Evolutionary conservation across 768 basidiomycete species (phyloP).

Genomic region (Naganishia vaughanmartiniae): DNA sequence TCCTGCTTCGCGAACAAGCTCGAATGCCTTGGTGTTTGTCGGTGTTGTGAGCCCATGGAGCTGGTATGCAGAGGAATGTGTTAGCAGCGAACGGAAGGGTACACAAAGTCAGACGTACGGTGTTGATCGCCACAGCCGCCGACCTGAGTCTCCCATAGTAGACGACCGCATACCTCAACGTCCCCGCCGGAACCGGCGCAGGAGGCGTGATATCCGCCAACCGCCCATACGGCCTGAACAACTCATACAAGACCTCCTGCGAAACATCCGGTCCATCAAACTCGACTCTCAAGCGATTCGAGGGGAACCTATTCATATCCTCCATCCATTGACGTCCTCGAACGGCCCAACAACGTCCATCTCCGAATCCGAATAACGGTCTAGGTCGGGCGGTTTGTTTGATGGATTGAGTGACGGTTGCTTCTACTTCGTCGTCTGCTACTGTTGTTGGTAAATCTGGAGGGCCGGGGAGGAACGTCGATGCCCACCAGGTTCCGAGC

Average conservation of each 20-base stretch:
- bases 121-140: slow-evolving; percentile 79
- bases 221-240: slow-evolving; percentile 81
- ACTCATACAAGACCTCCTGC: slow-evolving; percentile 73
- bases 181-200: slow-evolving; percentile 63
- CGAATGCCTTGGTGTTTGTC: slow-evolving; percentile 51
- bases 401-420: background rate
- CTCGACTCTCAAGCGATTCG: slow-evolving; percentile 66
- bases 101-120: slow-evolving; percentile 43
- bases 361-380: slow-evolving; percentile 34
- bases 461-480: slow-evolving; percentile 18
- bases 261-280: slow-evolving; percentile 86
- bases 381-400: background rate
- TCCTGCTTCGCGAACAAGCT: slow-evolving; percentile 31
- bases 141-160: slow-evolving; percentile 64
- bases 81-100: background rate
- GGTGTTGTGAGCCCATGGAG: slow-evolving; percentile 50
- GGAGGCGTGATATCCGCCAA: slow-evolving; percentile 68
- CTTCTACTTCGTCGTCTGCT: slow-evolving; percentile 24
- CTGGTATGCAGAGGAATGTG: background rate
- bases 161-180: slow-evolving; percentile 65
- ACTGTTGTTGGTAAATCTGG: slow-evolving; percentile 21
- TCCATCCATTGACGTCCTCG: slow-evolving; percentile 54
- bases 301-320: slow-evolving; percentile 83
- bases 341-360: slow-evolving; percentile 49
- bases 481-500: slow-evolving; percentile 47